Conservation (phyloP, 106 monocot species). For the Apostasia ramifera region DNA sequence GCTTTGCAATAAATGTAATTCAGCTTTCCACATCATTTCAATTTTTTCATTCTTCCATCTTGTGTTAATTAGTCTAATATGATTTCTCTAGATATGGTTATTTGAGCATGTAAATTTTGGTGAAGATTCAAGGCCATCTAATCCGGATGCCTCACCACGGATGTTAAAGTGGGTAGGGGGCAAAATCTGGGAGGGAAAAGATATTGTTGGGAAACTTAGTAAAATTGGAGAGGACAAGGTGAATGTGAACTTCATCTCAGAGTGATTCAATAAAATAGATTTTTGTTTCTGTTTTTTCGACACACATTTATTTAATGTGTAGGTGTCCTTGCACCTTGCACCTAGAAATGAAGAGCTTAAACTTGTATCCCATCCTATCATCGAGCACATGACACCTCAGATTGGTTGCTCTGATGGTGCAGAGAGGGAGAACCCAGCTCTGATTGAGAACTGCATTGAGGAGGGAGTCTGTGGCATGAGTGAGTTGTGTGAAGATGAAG, state of each 20-base stretch:
- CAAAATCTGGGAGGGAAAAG: neutral
- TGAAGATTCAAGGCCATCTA: constrained; percentile 7
- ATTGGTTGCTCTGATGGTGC: neutral
- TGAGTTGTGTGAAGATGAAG: neutral
- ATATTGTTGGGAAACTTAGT: neutral
- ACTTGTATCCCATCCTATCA: neutral
- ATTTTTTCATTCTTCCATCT: neutral
- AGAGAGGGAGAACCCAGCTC: neutral
- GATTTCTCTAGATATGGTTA: constrained; percentile 1
- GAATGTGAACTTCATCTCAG: neutral
- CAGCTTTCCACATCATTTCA: neutral
- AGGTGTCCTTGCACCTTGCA: neutral
- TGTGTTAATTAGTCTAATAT: neutral
- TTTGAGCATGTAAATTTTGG: constrained; percentile 14
- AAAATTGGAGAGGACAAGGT: constrained; percentile 5
- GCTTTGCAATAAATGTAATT: neutral
- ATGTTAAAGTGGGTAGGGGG: constrained; percentile 4
- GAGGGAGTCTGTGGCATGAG: neutral
- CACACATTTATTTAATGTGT: neutral
- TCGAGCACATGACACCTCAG: neutral
- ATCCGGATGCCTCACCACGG: neutral
- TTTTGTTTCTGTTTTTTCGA: neutral
- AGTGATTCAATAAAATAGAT: neutral
- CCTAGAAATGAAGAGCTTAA: neutral
- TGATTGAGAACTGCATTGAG: neutral